Base-by-base conservation (phyloP, 768 basidiomycete species). In the Boletus rufocinnamomeus region DNA sequence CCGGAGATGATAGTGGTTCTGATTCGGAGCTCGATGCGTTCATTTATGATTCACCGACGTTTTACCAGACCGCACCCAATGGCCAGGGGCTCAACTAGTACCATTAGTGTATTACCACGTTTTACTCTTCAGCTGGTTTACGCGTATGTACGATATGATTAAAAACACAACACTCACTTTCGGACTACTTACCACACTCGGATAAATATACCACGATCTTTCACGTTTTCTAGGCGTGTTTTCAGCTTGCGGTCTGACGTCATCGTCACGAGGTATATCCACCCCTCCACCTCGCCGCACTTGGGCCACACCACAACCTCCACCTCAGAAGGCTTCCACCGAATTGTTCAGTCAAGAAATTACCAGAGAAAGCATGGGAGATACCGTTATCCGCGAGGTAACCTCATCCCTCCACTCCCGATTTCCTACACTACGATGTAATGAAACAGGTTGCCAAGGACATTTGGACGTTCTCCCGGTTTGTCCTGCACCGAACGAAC, bases 401-500 rank as follows among this genome's bases (percentile, higher is more conserved):
- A 49, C 6, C n/a, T n/a, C 37, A 35, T 52, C 38, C 8, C n/a
- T 35, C 27, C 34, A 43, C 14, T 25, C 30, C 54, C 43, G 16
- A 23, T 51, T 8, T 53, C 17, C 49, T 49, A 10, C 9, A 48
- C 48, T 55, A 52, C 48, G 37, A 52, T 28, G 51, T 28, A 32
- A 50, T 23, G 28, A 34, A 62, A 57, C 61, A 84, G 82, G 80
- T 84, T 50, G 63, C 73, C 9, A 77, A 79, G 54, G 80, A 79
- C 52, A 74, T 88, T 16, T 86, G 85, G 84, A 88, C 79, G 2
- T 88, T 88, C 69, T 88, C 87, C 30, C 74, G 79, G 86, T 85
- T 46, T 35, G 76, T 66, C 52, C 21, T 50, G 38, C 44, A 21
- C 43, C 10, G 32, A 54, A 44, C 35, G 44, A 49, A 38, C 17